phyloP scores from a whole-genome alignment of 495 filamentous ascomycete species.

The Penicillium pulvis region DNA sequence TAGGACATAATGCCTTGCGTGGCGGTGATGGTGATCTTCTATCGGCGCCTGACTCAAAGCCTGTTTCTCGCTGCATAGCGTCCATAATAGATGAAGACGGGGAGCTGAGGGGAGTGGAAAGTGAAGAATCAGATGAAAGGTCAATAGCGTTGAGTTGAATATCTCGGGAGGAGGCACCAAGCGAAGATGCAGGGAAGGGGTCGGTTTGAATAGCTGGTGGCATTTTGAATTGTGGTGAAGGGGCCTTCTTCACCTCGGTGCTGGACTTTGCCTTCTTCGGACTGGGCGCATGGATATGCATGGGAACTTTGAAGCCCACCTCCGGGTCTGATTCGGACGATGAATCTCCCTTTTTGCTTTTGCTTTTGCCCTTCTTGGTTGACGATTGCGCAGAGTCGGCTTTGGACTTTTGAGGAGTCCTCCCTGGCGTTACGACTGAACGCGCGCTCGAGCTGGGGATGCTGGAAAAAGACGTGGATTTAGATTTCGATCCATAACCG shows the following conservation, averaged over 20 bases:
- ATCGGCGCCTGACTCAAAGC: neutral
- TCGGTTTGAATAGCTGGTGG: constrained; percentile 24
- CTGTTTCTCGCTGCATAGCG: neutral
- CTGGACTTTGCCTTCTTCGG: constrained; percentile 18
- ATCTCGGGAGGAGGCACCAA: constrained; percentile 18
- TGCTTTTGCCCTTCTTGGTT: constrained; percentile 7
- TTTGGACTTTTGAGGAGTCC: constrained; percentile 2
- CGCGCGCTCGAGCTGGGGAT: constrained; percentile 19
- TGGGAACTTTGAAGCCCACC: constrained; percentile 31
- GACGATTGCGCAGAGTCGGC: neutral
- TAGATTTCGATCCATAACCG: constrained; percentile 16
- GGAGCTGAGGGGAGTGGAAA: neutral
- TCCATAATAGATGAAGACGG: neutral
- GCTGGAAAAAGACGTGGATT: constrained; percentile 10
- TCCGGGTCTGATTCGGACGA: constrained; percentile 14
- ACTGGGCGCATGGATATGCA: constrained; percentile 25
- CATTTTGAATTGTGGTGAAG: constrained; percentile 24
- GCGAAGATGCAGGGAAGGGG: constrained; percentile 27
- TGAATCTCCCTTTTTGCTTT: constrained; percentile 2
- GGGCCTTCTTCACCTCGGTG: neutral
- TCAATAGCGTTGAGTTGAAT: neutral
- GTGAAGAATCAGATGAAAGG: neutral
- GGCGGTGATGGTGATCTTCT: constrained; percentile 13
- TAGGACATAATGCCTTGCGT: constrained; percentile 55
- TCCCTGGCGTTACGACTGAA: constrained; percentile 19